Percentiles rank a stretch among this genome's conserved stretches.
These are phyloP conservation scores for Penicillium sp. DNA, from an alignment of 2,329 filamentous ascomycete species.

Conservation along the genomic window DNA sequence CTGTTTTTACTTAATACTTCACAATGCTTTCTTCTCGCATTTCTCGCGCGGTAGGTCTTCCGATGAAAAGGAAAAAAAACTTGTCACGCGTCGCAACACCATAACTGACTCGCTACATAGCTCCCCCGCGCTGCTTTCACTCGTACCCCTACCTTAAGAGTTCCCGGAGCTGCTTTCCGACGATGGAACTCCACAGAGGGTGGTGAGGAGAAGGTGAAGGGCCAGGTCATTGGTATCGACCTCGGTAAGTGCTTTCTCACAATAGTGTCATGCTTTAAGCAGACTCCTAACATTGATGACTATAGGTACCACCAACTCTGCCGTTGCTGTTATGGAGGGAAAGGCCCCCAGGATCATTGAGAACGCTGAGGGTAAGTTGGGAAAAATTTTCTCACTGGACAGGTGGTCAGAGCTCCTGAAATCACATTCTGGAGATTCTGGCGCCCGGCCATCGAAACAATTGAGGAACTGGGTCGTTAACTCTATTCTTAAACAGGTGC, in stretches of 20 bases:
- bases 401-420: conserved; percentile 7
- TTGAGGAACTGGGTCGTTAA: conserved; percentile 13
- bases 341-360: conserved; percentile 94
- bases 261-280: neutral
- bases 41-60: conserved; percentile 65
- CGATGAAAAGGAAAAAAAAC: conserved; percentile 5
- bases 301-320: conserved; percentile 86
- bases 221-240: conserved; percentile 96
- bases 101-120: conserved; percentile 43
- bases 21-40: conserved; percentile 69
- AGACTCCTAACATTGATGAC: conserved; percentile 13
- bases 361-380: conserved; percentile 76
- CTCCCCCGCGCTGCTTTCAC: conserved; percentile 72
- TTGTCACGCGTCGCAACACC: conserved; percentile 15
- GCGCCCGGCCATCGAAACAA: neutral
- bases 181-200: conserved; percentile 50
- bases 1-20: conserved; percentile 37
- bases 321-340: conserved; percentile 96
- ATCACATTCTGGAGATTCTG: neutral
- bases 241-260: conserved; percentile 58
- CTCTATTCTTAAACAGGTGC: conserved; percentile 54
- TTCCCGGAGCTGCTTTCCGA: conserved; percentile 67
- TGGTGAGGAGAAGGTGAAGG: conserved; percentile 77
- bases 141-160: conserved; percentile 64
- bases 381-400: conserved; percentile 14